A percentile compares a stretch with the other conserved stretches of the same genome.
phyloP scores from a whole-genome alignment of 208 protist species.

The Trypanosoma boissoni region DNA sequence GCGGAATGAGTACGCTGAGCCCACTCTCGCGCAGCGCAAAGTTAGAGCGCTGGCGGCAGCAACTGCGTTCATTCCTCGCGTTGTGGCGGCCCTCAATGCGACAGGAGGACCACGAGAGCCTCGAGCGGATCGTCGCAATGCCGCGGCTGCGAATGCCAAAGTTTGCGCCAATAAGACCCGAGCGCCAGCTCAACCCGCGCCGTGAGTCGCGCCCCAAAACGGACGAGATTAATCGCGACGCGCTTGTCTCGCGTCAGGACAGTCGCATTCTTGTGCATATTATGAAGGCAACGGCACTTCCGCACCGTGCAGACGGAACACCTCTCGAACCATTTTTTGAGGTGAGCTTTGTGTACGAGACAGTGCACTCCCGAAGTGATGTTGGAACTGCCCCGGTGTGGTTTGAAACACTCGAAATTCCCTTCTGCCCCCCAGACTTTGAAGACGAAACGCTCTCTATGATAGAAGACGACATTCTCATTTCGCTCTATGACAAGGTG shows the following conservation, averaged over 20 bases:
- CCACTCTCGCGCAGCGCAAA: conserved; percentile 47
- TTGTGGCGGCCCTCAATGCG: conserved; percentile 26
- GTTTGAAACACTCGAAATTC: conserved; percentile 80
- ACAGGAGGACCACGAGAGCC: conserved; percentile 57
- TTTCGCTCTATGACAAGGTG: conserved; percentile 82
- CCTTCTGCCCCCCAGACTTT: conserved; percentile 79
- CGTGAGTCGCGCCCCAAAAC: conserved; percentile 60
- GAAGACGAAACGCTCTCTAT: conserved; percentile 81
- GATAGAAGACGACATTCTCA: conserved; percentile 80
- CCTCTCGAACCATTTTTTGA: conserved; percentile 78
- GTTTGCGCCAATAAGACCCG: conserved; percentile 39
- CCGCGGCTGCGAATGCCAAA: conserved; percentile 50
- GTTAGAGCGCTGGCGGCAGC: conserved; percentile 69
- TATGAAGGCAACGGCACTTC: conserved; percentile 79
- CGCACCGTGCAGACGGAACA: conserved; percentile 57
- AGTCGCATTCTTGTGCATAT: conserved; percentile 76
- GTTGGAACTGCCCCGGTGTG: conserved; percentile 67
- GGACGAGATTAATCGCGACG: conserved; percentile 61
- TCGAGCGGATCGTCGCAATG: conserved; percentile 55
- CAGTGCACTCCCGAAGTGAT: conserved; percentile 62
- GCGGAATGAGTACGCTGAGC: too few relatives aligned
- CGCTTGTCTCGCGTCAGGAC: conserved; percentile 47
- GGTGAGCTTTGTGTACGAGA: conserved; percentile 72
- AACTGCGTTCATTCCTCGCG: conserved; percentile 46
- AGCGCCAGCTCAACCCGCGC: conserved; percentile 75